Conservation (phyloP, 306 rosid species). For the Begonia masoniana region DNA sequence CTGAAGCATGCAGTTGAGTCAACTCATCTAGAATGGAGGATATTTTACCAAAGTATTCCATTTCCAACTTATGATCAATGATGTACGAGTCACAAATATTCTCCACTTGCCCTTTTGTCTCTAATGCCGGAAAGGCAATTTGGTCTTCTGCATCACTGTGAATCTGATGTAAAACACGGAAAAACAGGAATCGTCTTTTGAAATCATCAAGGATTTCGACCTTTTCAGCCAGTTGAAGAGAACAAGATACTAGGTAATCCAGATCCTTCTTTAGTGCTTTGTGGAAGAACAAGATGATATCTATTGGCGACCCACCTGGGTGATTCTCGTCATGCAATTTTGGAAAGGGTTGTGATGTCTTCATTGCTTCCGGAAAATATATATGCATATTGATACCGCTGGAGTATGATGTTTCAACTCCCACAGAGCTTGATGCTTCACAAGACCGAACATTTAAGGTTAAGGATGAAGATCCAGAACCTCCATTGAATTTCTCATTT, state of each 20-base stretch:
- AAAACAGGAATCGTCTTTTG: constrained; percentile 43
- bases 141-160: constrained; percentile 90
- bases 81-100: constrained; percentile 81
- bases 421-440: constrained; percentile 10
- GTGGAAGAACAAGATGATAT: constrained; percentile 71
- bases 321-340: constrained; percentile 21
- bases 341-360: constrained; percentile 27
- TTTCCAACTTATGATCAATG: constrained; percentile 70
- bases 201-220: constrained; percentile 41
- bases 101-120: constrained; percentile 54
- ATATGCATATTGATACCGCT: constrained; percentile 50
- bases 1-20: constrained; percentile 31
- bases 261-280: constrained; percentile 87
- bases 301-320: constrained; percentile 49
- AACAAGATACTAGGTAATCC: constrained; percentile 68
- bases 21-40: constrained; percentile 57
- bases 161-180: constrained; percentile 54
- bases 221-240: constrained; percentile 59
- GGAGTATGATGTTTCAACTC: constrained; percentile 36
- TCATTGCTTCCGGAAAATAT: constrained; percentile 45
- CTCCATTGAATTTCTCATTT: constrained; percentile 34
- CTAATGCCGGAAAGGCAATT: constrained; percentile 93
- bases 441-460: constrained; percentile 19
- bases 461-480: constrained; percentile 30
- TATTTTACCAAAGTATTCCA: constrained; percentile 39